Evolutionary conservation across 768 basidiomycete genomes (phyloP), one percentile per base, ranked within the genome.

Genomic region (Amylocystis lapponica): DNA sequence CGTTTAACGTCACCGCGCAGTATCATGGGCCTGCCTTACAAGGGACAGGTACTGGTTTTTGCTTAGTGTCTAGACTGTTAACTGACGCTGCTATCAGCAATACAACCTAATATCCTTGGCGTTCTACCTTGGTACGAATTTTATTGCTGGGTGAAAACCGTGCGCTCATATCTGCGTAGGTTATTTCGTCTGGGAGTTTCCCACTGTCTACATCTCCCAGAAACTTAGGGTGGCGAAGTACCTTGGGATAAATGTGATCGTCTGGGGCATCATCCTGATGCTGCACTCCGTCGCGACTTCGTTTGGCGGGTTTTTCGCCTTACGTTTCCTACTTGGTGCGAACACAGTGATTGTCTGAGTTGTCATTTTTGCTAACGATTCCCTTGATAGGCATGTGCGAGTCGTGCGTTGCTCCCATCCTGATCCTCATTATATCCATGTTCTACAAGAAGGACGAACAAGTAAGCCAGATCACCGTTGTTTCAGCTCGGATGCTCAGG

Each of bases 391-490:
- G 80, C 29, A 80, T 82, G 81, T 76, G 75, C 53, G 81, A 84
- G 57, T 71, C 70, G 48, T 81, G 79, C 52, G 81, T 82, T 12
- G 71, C 78, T 4, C 81, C 81, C 0, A 76, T 71, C 50, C 63
- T 83, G 26, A 76, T 83, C 58, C 61, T 81, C 39, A 70, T 82
- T 29, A 70, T 81, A 31, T 74, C 77, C 9, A 79, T 81, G 74
- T 83, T 81, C 54, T 83, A 81, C 62, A 78, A 76, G 66, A 82
- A 81, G 60, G 65, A 78, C 39, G 81, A 82, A 47, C 79, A 83
- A 66, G 74, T 68, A 37, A n/a, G n/a, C n/a, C n/a, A n/a, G n/a
- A n/a, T n/a, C n/a, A n/a, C 27, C 50, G 10, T 23, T 26, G 17
- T 19, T 10, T 16, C 29, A 10, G 10, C 11, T 10, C 29, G 11